Evolutionary conservation across 1,139 yeast genomes (phyloP), one percentile per base, ranked within the genome.

Genomic region (Yamadazyma songkhlaensis): DNA sequence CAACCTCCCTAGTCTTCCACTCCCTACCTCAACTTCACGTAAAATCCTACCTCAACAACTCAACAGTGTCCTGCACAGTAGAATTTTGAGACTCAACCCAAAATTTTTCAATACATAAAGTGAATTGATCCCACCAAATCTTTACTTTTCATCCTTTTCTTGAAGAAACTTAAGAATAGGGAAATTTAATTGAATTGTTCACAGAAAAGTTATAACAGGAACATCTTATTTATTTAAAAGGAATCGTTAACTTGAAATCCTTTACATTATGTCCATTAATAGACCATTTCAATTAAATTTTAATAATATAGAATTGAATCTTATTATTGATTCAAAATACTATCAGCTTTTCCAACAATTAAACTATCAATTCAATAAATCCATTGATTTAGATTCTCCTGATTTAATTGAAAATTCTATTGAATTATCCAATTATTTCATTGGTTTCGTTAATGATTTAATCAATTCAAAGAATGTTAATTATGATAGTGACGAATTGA

Each of bases 351-450:
- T 86, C 57, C 83, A 92, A 44, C 96, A 90, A 65, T 75, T 94
- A 51, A 84, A 87, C 54, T 95, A 89, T 50, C 95, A 83, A 59
- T 92, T 92, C 59, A 68, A 67, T 54, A 84, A 86, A 58, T 81
- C 84, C 32, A 84, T 96, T 30, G 96, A 86, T 54, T 94, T 84
- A 15, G 81, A 76, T 53, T 92, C 92, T 36, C 85, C 79, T 43
- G 96, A 88, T 51, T 97, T 88, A 65, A 97, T 97, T 31, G 67
- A 90, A 32, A 82, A 94, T 34, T 82, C 94, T 37, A 83, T 90
- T 31, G 98, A 94, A 66, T 76, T 92, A 45, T 74, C 87, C 48
- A 88, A 89, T 43, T 79, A 81, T 54, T 92, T 90, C 57, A 70
- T 92, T 45, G 96, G 96, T 14, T 90, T 77, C 60, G 32, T 46